Evolutionary conservation across 1,139 yeast species (phyloP).

Genomic region (Trichomonascaceae sp.): DNA sequence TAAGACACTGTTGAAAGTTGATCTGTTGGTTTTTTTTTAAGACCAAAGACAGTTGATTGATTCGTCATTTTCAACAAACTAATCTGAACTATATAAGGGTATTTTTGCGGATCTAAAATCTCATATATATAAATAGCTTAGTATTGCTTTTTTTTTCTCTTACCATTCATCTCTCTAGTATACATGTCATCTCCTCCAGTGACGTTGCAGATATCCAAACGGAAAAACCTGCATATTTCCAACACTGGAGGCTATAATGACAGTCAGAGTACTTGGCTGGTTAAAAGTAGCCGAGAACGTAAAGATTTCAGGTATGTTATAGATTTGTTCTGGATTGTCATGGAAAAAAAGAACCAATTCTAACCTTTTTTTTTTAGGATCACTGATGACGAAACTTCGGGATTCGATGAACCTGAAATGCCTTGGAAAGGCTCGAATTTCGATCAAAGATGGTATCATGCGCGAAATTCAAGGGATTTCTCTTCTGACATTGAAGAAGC

Average conservation of each 20-base stretch:
- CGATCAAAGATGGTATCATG: constrained; percentile 17
- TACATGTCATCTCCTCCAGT: constrained; percentile 8
- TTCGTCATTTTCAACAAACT: neutral
- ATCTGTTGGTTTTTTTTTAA: neutral
- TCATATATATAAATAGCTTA: neutral
- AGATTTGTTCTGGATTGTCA: neutral
- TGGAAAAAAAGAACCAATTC: neutral
- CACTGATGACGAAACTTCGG: constrained; percentile 16
- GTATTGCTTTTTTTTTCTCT: neutral
- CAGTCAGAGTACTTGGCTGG: constrained; percentile 3
- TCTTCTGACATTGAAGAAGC: neutral
- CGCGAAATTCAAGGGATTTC: constrained; percentile 5
- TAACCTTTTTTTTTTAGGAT: neutral
- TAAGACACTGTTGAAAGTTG: neutral
- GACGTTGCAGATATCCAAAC: constrained; percentile 10
- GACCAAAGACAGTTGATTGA: neutral
- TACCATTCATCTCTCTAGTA: neutral
- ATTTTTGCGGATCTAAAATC: neutral
- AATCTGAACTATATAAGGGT: neutral
- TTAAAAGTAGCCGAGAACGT: constrained; percentile 5
- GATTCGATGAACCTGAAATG: constrained; percentile 18
- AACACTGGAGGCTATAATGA: neutral
- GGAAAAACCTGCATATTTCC: constrained; percentile 7
- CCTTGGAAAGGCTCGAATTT: constrained; percentile 19
- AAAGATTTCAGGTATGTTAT: constrained; percentile 1